Conservation (phyloP, 1,284 basidiomycete species). For the Inonotus obliquus region DNA sequence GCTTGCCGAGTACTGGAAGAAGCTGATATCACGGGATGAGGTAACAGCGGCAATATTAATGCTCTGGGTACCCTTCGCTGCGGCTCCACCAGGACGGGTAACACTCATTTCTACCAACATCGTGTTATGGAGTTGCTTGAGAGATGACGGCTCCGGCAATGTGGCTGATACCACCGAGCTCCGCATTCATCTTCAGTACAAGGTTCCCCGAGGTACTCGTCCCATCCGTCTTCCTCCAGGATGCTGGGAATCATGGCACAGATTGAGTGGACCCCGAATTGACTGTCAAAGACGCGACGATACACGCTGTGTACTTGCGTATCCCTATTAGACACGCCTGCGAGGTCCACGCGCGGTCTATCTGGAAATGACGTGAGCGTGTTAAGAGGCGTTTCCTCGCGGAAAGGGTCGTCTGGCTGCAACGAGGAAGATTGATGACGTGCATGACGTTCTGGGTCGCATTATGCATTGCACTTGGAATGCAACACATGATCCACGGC, state of each 20-base stretch:
- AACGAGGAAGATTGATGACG: neutral
- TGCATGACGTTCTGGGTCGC: neutral
- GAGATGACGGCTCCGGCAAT: constrained; percentile 46
- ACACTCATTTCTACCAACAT: constrained; percentile 46
- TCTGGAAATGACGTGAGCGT: constrained; percentile 38
- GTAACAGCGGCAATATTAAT: constrained; percentile 7
- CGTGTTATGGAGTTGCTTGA: constrained; percentile 66
- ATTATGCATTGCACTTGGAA: neutral
- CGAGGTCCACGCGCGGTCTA: neutral
- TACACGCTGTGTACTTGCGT: constrained; percentile 27
- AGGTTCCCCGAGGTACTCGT: constrained; percentile 76
- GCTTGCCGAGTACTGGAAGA: constrained; percentile 4
- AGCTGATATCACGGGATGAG: neutral
- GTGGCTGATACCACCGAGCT: constrained; percentile 76
- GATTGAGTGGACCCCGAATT: constrained; percentile 31
- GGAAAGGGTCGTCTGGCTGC: neutral
- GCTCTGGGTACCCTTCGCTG: neutral
- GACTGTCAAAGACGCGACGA: constrained; percentile 38
- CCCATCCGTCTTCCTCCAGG: constrained; percentile 48
- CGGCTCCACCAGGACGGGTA: neutral
- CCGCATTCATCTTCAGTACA: constrained; percentile 62
- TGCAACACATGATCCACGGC: neutral
- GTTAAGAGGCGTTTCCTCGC: constrained; percentile 21
- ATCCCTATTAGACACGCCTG: constrained; percentile 1
- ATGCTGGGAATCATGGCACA: neutral